Evolutionary conservation across 805 yeast genomes (phyloP).

Genomic region (Yarrowia divulgata): DNA sequence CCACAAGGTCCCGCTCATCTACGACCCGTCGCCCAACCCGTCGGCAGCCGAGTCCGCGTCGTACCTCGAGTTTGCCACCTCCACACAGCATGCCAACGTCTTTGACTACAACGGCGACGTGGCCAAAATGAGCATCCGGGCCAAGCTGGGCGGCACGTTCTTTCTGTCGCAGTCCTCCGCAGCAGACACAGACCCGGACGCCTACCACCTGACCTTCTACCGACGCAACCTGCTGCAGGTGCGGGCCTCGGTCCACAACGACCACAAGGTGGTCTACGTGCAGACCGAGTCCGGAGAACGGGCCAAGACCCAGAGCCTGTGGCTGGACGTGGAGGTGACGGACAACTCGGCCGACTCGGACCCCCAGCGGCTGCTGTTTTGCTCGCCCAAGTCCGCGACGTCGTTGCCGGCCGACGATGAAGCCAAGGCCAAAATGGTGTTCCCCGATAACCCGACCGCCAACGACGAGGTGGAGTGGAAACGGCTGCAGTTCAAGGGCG

Average conservation of each 20-base stretch:
- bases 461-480: slow-evolving; percentile 48
- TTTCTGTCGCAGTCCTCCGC: slow-evolving; percentile 22
- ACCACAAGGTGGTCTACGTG: slow-evolving; percentile 46
- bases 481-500: slow-evolving; percentile 48
- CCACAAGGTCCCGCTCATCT: slow-evolving; percentile 33
- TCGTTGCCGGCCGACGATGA: slow-evolving; percentile 32
- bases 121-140: slow-evolving; percentile 26
- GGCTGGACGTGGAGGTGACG: slow-evolving; percentile 44
- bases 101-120: slow-evolving; percentile 34
- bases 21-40: slow-evolving; percentile 35
- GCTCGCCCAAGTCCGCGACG: slow-evolving; percentile 44
- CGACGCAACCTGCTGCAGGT: slow-evolving; percentile 47
- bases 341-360: slow-evolving; percentile 43
- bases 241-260: slow-evolving; percentile 44
- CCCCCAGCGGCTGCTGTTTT: slow-evolving; percentile 43
- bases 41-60: slow-evolving; percentile 13
- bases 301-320: slow-evolving; percentile 44
- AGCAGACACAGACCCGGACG: slow-evolving; percentile 35
- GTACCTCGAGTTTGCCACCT: slow-evolving; percentile 19
- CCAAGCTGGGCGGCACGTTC: slow-evolving; percentile 30
- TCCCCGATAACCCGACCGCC: slow-evolving; percentile 45
- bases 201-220: slow-evolving; percentile 46
- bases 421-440: slow-evolving; percentile 43
- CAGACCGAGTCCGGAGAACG: slow-evolving; percentile 39
- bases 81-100: slow-evolving; percentile 21